Percentiles rank a stretch among this genome's conserved stretches.
These are phyloP conservation scores for Fusarium sp. DNA, from an alignment of 2,329 filamentous ascomycete species.

Conservation along the genomic window DNA sequence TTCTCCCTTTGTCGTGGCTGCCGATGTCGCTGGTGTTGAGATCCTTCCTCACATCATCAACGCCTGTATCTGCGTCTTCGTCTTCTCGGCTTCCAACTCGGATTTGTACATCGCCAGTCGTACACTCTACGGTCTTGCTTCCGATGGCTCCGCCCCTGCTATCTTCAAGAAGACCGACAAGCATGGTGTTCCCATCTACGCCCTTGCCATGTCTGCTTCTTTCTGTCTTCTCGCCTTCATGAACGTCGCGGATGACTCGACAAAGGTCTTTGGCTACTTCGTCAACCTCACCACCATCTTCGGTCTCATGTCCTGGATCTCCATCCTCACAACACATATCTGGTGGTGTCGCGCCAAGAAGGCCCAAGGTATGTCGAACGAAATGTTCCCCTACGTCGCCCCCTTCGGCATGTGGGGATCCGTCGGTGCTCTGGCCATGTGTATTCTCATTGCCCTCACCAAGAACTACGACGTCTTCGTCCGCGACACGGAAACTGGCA, in stretches of 20 bases:
- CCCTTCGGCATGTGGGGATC: constrained; percentile 80
- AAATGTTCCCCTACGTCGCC: constrained; percentile 71
- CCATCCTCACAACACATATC: constrained; percentile 75
- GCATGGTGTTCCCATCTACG: constrained; percentile 76
- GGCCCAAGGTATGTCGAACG: constrained; percentile 69
- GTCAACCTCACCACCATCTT: constrained; percentile 77
- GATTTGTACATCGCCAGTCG: constrained; percentile 82
- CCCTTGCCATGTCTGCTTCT: constrained; percentile 69
- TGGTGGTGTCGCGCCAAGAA: constrained; percentile 72
- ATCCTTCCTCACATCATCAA: constrained; percentile 76
- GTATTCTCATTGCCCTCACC: constrained; percentile 78
- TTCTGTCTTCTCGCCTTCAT: constrained; percentile 77
- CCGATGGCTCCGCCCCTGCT: constrained; percentile 76
- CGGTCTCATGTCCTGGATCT: constrained; percentile 75
- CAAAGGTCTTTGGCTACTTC: constrained; percentile 71
- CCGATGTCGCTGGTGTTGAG: constrained; percentile 71
- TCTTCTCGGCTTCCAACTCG: constrained; percentile 81
- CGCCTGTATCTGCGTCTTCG: constrained; percentile 79
- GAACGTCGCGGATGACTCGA: constrained; percentile 70
- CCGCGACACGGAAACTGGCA: constrained; percentile 47
- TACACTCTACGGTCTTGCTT: constrained; percentile 78
- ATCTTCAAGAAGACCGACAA: constrained; percentile 79
- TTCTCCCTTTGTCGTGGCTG: constrained; percentile 80
- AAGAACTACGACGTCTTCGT: constrained; percentile 86
- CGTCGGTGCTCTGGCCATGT: constrained; percentile 75